phyloP scores from a whole-genome alignment of 805 yeast species.

The Metschnikowia noctiluminum region DNA sequence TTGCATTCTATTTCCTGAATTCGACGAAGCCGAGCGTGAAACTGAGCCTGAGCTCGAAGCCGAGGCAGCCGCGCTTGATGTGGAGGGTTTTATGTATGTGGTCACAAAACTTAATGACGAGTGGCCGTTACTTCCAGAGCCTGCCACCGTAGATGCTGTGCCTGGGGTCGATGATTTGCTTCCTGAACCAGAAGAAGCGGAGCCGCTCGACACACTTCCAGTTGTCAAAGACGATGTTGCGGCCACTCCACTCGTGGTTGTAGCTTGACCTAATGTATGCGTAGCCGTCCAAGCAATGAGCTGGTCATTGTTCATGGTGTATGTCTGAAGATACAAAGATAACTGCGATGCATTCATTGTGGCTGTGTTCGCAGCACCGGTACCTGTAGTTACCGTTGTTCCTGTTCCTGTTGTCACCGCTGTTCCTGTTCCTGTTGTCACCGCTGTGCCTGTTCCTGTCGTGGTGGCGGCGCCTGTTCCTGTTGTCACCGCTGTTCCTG shows the following conservation, averaged over 20 bases:
- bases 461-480: slow-evolving; percentile 6
- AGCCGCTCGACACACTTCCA: background rate
- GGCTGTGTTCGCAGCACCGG: slow-evolving; percentile 12
- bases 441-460: slow-evolving; percentile 14
- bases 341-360: slow-evolving; percentile 18
- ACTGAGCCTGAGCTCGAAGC: background rate
- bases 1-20: background rate
- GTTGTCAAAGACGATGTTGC: slow-evolving; percentile 2
- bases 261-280: slow-evolving; percentile 11
- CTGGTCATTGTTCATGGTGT: slow-evolving; percentile 17
- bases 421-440: slow-evolving; percentile 11
- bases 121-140: slow-evolving; percentile 5
- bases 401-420: slow-evolving; percentile 14
- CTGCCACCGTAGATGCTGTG: slow-evolving; percentile 10
- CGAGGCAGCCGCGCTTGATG: slow-evolving; percentile 6
- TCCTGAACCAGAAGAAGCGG: background rate
- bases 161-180: background rate
- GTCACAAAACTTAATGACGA: slow-evolving; percentile 27
- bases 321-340: slow-evolving; percentile 11
- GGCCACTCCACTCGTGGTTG: slow-evolving; percentile 14
- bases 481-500: slow-evolving; percentile 13
- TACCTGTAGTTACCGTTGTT: slow-evolving; percentile 13
- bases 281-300: slow-evolving; percentile 19
- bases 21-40: background rate
- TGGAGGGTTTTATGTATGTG: slow-evolving; percentile 27